Evolutionary conservation across 2,329 filamentous ascomycete species (phyloP).

Genomic region (Fusarium sp.): DNA sequence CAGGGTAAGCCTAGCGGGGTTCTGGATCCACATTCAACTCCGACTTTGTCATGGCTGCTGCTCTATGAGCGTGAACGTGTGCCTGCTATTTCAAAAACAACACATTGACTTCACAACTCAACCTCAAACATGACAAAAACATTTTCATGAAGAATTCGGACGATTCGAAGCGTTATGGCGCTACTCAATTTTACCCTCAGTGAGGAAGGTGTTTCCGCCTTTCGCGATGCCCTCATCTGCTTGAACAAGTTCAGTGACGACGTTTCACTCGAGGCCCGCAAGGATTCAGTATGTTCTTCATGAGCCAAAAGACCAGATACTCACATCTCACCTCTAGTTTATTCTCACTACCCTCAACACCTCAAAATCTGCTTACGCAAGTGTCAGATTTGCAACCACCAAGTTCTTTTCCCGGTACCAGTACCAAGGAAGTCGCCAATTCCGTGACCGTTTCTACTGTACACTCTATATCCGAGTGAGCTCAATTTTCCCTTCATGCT

Average conservation of each 20-base stretch:
- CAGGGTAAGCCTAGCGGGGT: conserved; percentile 15
- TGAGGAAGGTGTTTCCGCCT: conserved; percentile 74
- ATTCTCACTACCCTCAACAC: conserved; percentile 78
- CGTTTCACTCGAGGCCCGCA: conserved; percentile 77
- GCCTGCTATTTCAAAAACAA: background rate
- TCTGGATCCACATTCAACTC: background rate
- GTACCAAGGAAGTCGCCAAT: conserved; percentile 64
- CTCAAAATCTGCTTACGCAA: conserved; percentile 83
- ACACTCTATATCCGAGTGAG: conserved; percentile 76
- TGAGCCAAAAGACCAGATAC: background rate
- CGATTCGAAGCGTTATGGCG: conserved; percentile 53
- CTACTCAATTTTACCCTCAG: conserved; percentile 78
- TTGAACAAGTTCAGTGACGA: conserved; percentile 83
- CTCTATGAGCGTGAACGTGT: background rate
- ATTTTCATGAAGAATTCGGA: background rate
- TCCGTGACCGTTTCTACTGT: conserved; percentile 74
- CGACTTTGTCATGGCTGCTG: background rate
- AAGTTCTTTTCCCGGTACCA: conserved; percentile 79
- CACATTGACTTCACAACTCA: background rate
- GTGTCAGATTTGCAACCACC: conserved; percentile 72
- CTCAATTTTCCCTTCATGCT: background rate
- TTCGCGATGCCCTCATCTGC: conserved; percentile 79
- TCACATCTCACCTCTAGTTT: conserved; percentile 59
- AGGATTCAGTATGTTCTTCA: conserved; percentile 64
- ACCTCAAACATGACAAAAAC: background rate